Evolutionary conservation across 371 early-diverging fungal species (phyloP), one percentile per base, ranked within the genome.

Genomic region (Mortierella polycephala): DNA sequence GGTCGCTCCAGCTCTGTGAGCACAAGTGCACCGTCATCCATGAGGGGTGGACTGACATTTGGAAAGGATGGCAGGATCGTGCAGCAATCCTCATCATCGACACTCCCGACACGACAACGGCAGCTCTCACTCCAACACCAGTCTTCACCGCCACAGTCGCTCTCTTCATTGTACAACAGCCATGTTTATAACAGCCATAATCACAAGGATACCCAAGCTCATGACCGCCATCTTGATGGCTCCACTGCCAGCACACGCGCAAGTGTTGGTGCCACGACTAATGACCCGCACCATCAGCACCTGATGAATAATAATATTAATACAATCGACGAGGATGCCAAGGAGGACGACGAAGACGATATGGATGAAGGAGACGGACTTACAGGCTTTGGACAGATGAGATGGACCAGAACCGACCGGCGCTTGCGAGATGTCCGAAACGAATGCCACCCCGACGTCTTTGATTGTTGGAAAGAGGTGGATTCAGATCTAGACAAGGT

Each of bases 391-490:
- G 69, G 51, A 18, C 66, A 66, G n/a, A 69, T 66, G 64, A 66
- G 63, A 55, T 75, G 75, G 75, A 59, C 59, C 2, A 57, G 77
- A 21, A 71, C 69, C 2, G 80, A 79, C n/a, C 46, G 62, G 44
- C 53, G 80, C 18, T 51, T 79, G 39, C 56, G 60, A 52, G 80
- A 79, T 46, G 80, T 79, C 9, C 65, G 44, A 45, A 20, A 21
- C 21, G 80, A 79, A 21, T 79, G 80, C 46, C 80, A 79, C 41
- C 80, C 80, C 16, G 80, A 79, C 52, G 80, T 79, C 18, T 73
- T 73, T 54, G 80, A 72, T 18, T 79, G 80, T 57, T 79, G 80
- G 80, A 56, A 51, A 42, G 69, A 65, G 49, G 74, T 79, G 5
- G 80, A 79, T 39, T 73, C 73, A 30, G 80, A 72, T 66, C 58